Conservation (phyloP, 208 protist genomes). For the Crithidia sp. region DNA sequence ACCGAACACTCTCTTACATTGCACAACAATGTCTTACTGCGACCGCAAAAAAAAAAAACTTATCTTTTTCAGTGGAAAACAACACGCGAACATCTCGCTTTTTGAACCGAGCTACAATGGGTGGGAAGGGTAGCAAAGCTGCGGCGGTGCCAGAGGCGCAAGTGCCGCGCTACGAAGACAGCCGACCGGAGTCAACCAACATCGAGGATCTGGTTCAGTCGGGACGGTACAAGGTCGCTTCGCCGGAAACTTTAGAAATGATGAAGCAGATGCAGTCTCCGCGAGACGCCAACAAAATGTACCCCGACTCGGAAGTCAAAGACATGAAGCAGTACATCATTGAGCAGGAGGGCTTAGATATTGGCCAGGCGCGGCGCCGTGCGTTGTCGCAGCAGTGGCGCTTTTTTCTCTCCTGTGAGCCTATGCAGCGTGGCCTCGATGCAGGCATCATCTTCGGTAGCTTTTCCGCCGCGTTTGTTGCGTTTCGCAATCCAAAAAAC, state of each 20-base stretch:
- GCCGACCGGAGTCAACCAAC: conserved; percentile 68
- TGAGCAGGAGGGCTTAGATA: conserved; percentile 82
- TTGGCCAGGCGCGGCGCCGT: conserved; percentile 59
- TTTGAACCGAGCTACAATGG: conserved; percentile 8
- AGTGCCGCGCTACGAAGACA: conserved; percentile 56
- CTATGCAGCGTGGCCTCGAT: conserved; percentile 83
- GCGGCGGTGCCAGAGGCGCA: neutral
- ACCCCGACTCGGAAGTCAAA: conserved; percentile 75
- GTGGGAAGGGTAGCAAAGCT: conserved; percentile 22
- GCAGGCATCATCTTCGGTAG: conserved; percentile 83
- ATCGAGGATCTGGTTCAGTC: conserved; percentile 72
- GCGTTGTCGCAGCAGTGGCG: conserved; percentile 84
- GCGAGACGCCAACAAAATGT: conserved; percentile 66
- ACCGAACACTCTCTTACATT: no score
- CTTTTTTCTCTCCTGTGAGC: conserved; percentile 86
- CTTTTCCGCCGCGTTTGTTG: conserved; percentile 68
- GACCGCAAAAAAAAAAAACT: no score
- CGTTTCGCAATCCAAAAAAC: conserved; percentile 59
- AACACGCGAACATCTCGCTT: no score
- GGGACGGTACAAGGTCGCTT: conserved; percentile 79
- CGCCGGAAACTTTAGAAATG: conserved; percentile 73
- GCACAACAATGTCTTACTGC: no score
- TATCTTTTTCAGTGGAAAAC: no score
- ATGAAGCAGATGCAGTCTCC: conserved; percentile 73
- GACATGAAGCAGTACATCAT: conserved; percentile 86